Evolutionary conservation across 495 filamentous ascomycete species (phyloP).

Genomic region (Beverwykella pulmonaria): DNA sequence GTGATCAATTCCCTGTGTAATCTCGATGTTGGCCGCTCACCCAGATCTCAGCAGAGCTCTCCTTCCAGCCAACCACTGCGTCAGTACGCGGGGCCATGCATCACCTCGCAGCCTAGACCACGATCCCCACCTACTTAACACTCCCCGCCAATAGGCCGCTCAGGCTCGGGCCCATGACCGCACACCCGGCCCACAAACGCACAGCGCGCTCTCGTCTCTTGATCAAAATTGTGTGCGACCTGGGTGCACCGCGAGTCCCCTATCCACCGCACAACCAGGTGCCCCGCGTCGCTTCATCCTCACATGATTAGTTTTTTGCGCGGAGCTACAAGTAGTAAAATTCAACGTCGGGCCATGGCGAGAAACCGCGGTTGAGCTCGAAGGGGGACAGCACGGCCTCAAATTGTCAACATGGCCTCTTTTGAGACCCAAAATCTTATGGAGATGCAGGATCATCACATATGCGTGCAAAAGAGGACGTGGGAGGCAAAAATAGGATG

Average conservation of each 20-base stretch:
- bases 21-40: neutral
- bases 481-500: neutral
- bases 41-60: neutral
- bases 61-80: constrained; percentile 14
- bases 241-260: neutral
- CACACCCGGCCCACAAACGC: constrained; percentile 19
- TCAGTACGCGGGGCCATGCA: neutral
- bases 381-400: neutral
- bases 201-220: constrained; percentile 21
- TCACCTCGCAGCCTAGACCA: neutral
- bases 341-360: constrained; percentile 38
- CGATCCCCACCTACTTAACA: neutral
- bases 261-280: constrained; percentile 13
- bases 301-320: constrained; percentile 35
- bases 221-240: constrained; percentile 34
- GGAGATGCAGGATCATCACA: constrained; percentile 17
- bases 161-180: neutral
- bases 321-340: constrained; percentile 39
- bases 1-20: neutral
- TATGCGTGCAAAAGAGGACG: neutral
- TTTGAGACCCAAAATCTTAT: constrained; percentile 21
- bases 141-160: neutral
- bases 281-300: constrained; percentile 27
- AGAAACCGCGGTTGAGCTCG: neutral
- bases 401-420: constrained; percentile 5